Percentiles rank a stretch among this genome's conserved stretches.
phyloP scores from a whole-genome alignment of 768 basidiomycete species.

The Gymnopilus junonius region DNA sequence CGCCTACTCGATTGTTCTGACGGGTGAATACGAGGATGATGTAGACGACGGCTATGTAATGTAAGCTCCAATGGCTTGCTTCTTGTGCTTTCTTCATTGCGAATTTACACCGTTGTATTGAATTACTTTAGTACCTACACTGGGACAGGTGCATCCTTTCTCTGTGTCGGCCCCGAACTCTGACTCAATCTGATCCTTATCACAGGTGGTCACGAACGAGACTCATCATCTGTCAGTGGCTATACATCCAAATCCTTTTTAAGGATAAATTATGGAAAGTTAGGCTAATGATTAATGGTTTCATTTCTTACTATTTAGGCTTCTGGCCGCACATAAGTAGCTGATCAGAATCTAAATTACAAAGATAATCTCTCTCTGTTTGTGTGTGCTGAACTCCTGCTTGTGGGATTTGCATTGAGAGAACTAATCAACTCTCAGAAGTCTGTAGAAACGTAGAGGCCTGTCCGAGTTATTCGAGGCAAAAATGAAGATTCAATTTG shows the following conservation, averaged over 20 bases:
- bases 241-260: background rate
- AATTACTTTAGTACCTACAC: constrained; percentile 18
- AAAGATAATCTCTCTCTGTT: constrained; percentile 35
- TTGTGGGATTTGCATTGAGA: background rate
- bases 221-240: background rate
- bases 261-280: background rate
- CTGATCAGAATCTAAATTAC: constrained; percentile 40
- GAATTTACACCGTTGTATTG: too few relatives aligned
- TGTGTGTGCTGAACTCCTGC: constrained; percentile 22
- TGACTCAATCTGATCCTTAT: background rate
- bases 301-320: constrained; percentile 21
- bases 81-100: background rate
- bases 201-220: constrained; percentile 5
- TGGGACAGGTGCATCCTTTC: constrained; percentile 8
- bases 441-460: constrained; percentile 32
- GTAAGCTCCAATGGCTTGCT: background rate
- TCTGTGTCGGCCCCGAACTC: background rate
- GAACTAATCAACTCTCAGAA: constrained; percentile 22
- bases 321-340: constrained; percentile 23
- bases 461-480: constrained; percentile 49
- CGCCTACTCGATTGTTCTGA: constrained; percentile 8
- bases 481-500: constrained; percentile 30
- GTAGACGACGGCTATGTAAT: constrained; percentile 5
- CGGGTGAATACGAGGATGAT: constrained; percentile 11
- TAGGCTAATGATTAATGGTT: background rate